phyloP scores from a whole-genome alignment of 2,329 filamentous ascomycete species.

The Stagonosporopsis rhizophila region DNA sequence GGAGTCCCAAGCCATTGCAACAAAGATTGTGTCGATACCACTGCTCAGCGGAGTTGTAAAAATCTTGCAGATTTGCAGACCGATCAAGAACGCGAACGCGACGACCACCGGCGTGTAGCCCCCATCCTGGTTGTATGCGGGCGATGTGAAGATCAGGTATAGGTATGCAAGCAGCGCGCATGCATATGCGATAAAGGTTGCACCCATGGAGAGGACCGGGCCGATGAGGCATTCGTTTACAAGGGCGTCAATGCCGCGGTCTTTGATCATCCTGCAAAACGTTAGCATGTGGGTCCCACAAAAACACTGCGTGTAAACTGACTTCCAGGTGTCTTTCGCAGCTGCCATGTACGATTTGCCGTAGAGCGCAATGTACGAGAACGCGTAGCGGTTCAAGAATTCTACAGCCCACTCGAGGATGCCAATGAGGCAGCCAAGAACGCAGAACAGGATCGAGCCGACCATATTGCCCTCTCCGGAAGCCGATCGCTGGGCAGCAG shows the following conservation, averaged over 20 bases:
- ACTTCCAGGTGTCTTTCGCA: conserved; percentile 86
- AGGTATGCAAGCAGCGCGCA: conserved; percentile 83
- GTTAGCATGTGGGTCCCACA: conserved; percentile 21
- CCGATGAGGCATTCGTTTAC: conserved; percentile 83
- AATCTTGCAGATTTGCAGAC: conserved; percentile 85
- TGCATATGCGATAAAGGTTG: conserved; percentile 82
- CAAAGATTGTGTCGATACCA: conserved; percentile 92
- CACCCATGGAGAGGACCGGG: conserved; percentile 72
- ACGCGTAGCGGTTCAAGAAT: conserved; percentile 91
- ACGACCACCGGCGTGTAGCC: conserved; percentile 78
- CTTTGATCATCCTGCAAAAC: conserved; percentile 75
- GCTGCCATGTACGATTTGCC: conserved; percentile 86
- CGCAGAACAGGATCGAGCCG: conserved; percentile 71
- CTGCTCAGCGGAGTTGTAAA: conserved; percentile 88
- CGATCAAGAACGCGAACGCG: conserved; percentile 87
- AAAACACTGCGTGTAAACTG: conserved; percentile 35
- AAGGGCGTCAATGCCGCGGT: conserved; percentile 88
- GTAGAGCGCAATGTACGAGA: conserved; percentile 91
- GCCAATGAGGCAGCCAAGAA: conserved; percentile 77
- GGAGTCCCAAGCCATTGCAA: conserved; percentile 73
- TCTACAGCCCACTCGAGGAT: conserved; percentile 85
- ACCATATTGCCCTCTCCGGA: conserved; percentile 73
- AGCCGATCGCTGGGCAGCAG: conserved; percentile 73
- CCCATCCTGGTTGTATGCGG: conserved; percentile 73
- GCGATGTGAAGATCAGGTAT: conserved; percentile 84